phyloP scores from a whole-genome alignment of 805 yeast species.

The Yarrowia porcina region DNA sequence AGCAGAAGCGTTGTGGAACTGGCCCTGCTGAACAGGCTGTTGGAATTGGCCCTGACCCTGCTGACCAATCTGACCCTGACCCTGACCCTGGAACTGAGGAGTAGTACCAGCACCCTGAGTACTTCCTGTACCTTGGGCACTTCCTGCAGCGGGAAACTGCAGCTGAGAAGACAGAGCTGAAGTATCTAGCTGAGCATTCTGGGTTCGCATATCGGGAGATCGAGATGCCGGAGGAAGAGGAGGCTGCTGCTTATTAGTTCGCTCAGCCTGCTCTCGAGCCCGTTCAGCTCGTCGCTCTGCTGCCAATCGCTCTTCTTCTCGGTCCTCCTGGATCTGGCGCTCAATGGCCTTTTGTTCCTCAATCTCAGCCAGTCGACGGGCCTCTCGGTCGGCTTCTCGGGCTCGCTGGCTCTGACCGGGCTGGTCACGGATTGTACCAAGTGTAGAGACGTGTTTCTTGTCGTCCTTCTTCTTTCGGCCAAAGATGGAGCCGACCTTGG shows the following conservation, averaged over 20 bases:
- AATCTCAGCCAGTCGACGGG: conserved; percentile 3
- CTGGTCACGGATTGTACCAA: conserved; percentile 6
- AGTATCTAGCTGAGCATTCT: conserved; percentile 3
- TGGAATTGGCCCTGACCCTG: not conserved
- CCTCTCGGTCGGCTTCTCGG: conserved; percentile 21
- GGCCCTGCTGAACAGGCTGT: not conserved
- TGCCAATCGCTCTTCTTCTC: conserved; percentile 9
- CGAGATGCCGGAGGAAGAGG: conserved; percentile 17
- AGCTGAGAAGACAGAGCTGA: conserved; percentile 11
- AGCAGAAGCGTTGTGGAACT: not conserved
- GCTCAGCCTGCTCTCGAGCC: conserved; percentile 11
- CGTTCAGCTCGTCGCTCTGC: conserved; percentile 16
- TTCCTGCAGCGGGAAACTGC: conserved; percentile 10
- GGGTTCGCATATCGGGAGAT: conserved; percentile 13
- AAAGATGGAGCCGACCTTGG: conserved; percentile 41
- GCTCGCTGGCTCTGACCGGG: conserved; percentile 13
- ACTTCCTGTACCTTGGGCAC: not conserved
- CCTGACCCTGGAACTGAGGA: not conserved
- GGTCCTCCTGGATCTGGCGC: conserved; percentile 25
- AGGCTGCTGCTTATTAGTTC: conserved; percentile 17
- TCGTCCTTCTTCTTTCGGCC: conserved; percentile 34
- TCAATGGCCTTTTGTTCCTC: conserved; percentile 24
- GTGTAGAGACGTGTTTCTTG: conserved; percentile 5
- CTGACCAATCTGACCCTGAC: not conserved
- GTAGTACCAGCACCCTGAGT: too few relatives aligned